phyloP scores from a whole-genome alignment of 2,329 filamentous ascomycete genomes.

The Triangularia verruculosa region DNA sequence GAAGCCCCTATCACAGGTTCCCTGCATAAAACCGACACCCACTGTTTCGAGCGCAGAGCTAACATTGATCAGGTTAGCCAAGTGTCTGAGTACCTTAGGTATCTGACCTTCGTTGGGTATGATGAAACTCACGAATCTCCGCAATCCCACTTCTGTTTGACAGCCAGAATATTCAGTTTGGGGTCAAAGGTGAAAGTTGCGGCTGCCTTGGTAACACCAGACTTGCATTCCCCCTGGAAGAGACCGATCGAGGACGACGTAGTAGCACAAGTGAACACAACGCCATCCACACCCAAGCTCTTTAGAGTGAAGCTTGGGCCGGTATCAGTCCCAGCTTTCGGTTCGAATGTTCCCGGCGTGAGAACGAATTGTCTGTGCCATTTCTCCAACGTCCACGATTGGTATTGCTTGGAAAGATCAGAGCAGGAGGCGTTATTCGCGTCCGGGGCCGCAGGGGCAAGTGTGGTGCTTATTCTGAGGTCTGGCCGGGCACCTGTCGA shows the following conservation, averaged over 20 bases:
- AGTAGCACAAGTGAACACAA: constrained; percentile 29
- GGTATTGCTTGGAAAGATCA: constrained; percentile 29
- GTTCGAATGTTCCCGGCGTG: constrained; percentile 25
- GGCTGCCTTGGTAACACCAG: constrained; percentile 17
- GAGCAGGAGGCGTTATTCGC: constrained; percentile 24
- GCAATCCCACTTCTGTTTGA: constrained; percentile 33
- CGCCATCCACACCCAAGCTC: constrained; percentile 26
- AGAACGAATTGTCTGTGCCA: constrained; percentile 33
- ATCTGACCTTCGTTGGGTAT: too few species aligned
- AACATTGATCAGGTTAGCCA: neutral
- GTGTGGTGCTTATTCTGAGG: constrained; percentile 26
- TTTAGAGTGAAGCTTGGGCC: constrained; percentile 34
- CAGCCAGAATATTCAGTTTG: constrained; percentile 28
- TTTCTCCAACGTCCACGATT: constrained; percentile 35
- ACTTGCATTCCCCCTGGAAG: neutral
- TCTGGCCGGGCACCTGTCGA: constrained; percentile 12
- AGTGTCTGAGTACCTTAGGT: too few species aligned
- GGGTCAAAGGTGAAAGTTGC: constrained; percentile 33
- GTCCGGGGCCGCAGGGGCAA: constrained; percentile 16
- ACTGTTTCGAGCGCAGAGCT: constrained; percentile 29
- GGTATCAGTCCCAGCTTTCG: constrained; percentile 24
- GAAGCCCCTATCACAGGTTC: constrained; percentile 30
- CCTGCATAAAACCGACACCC: constrained; percentile 34
- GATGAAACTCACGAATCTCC: constrained; percentile 28
- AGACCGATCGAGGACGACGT: neutral